Percentiles rank a stretch among this genome's conserved stretches.
These are phyloP conservation scores for Neoboletus subvelutipes DNA, from an alignment of 768 basidiomycete species.

Conservation along the genomic window DNA sequence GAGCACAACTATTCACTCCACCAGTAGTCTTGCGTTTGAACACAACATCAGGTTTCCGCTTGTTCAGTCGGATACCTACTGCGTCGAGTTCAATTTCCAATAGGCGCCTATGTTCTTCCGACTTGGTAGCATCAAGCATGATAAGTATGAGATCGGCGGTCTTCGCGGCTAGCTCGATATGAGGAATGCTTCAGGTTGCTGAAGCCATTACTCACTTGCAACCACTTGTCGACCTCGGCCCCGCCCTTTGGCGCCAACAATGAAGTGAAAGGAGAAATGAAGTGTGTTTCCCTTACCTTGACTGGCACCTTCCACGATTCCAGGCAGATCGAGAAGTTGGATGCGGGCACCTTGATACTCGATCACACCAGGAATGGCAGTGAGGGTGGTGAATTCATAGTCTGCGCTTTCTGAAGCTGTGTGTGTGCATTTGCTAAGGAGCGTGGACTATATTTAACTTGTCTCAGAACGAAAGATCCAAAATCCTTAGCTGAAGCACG, in stretches of 20 bases:
- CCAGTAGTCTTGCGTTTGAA: slow-evolving; percentile 94
- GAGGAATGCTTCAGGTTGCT: background rate
- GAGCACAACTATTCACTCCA: slow-evolving; percentile 55
- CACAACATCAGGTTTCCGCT: slow-evolving; percentile 86
- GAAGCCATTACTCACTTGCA: slow-evolving; percentile 52
- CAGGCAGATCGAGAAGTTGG: slow-evolving; percentile 92
- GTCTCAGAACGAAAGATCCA: slow-evolving; percentile 4
- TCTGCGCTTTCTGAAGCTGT: slow-evolving; percentile 88
- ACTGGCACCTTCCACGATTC: slow-evolving; percentile 92
- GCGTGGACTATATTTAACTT: slow-evolving; percentile 63
- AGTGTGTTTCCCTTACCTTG: slow-evolving; percentile 44
- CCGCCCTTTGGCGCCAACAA: slow-evolving; percentile 46
- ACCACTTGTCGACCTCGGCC: slow-evolving; percentile 97
- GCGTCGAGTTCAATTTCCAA: slow-evolving; percentile 94
- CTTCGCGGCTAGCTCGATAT: slow-evolving; percentile 58
- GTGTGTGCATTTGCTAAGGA: slow-evolving; percentile 88
- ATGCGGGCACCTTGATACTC: slow-evolving; percentile 94
- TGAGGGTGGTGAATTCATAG: slow-evolving; percentile 94
- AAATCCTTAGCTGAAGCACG: background rate
- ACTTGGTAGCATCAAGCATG: slow-evolving; percentile 92
- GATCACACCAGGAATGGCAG: slow-evolving; percentile 95
- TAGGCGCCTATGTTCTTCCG: slow-evolving; percentile 83
- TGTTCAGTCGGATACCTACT: slow-evolving; percentile 94
- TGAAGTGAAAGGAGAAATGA: background rate
- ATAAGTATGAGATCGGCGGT: slow-evolving; percentile 92